A percentile compares a stretch with the other conserved stretches of the same genome.
phyloP scores from a whole-genome alignment of 371 early-diverging fungal species.

The Choanephora cucurbitarum region DNA sequence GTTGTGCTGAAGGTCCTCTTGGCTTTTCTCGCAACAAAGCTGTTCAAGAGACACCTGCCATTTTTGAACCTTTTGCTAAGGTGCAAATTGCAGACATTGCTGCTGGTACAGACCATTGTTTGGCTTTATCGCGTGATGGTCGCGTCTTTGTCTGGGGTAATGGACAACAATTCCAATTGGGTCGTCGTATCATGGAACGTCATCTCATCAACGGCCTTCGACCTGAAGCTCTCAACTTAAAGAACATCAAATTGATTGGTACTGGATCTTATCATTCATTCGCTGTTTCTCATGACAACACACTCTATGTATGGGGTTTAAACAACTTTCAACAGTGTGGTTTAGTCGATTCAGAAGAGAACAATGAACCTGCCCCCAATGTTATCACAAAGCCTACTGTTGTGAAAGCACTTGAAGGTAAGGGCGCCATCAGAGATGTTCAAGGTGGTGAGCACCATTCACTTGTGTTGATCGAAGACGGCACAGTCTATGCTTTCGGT shows the following conservation, averaged over 20 bases:
- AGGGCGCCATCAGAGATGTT: constrained; percentile 53
- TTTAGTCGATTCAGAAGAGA: constrained; percentile 47
- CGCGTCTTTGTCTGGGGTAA: constrained; percentile 92
- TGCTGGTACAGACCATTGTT: constrained; percentile 91
- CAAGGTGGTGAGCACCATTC: constrained; percentile 92
- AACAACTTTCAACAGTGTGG: constrained; percentile 97
- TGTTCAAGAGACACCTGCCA: constrained; percentile 67
- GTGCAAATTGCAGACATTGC: constrained; percentile 74
- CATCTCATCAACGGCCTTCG: constrained; percentile 62
- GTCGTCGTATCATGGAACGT: constrained; percentile 75
- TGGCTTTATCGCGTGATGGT: constrained; percentile 78
- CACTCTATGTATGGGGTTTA: constrained; percentile 89
- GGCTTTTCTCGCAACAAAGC: constrained; percentile 66
- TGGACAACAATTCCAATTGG: constrained; percentile 95
- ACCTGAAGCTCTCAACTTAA: constrained; percentile 59
- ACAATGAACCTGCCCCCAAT: constrained; percentile 35
- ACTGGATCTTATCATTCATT: constrained; percentile 91
- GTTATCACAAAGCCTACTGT: constrained; percentile 49
- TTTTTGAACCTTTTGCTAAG: constrained; percentile 46
- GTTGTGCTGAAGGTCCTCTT: constrained; percentile 69
- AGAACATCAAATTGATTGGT: constrained; percentile 66
- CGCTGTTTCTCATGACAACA: constrained; percentile 67
- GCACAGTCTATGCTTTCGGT: constrained; percentile 82
- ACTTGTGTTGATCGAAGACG: constrained; percentile 73
- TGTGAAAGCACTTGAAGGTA: constrained; percentile 53